Evolutionary conservation across 495 filamentous ascomycete genomes (phyloP), one percentile per base, ranked within the genome.

Genomic region (Lindgomyces ingoldianus): DNA sequence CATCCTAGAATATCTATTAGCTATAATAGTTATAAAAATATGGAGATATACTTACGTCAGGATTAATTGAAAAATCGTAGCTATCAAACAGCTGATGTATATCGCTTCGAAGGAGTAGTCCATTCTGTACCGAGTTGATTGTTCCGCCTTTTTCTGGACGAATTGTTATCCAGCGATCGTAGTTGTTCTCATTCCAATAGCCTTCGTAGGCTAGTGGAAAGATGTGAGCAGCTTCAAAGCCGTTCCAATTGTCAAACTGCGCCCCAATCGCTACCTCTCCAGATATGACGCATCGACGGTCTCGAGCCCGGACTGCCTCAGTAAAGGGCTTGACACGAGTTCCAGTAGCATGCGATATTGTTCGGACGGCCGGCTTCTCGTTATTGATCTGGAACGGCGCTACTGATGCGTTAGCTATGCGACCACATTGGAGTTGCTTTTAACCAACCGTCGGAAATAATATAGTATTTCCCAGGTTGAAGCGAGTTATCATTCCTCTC

Each of bases 101-200:
- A 68, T 49, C 44, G n/a, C 39, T 29, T 11, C 30, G 36, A 33
- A 79, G 68, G 26, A 78, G 60, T 41, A 78, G 48, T 6, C 74
- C 74, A 72, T 75, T 77, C 41, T 77, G 71, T 33, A 70, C 62
- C 6, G 75, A 78, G 64, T 75, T 76, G 30, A 78, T 78, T 22
- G 33, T n/a, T 67, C 55, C 58, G 30, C 33, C 22, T 11, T 54
- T 45, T n/a, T 42, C 33, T 29, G 64, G 60, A 19, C 45, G 22
- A 72, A 68, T 67, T 11, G 63, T 72, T 39, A 78, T 75, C 73
- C 64, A 77, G 45, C 67, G 58, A 45, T 56, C 30, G 58, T 65
- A 76, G 69, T 67, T 61, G 39, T 67, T 4, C 25, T 63, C 4
- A 29, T 25, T 65, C 75, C 73, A 79, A 44, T 71, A 56, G 4